Evolutionary conservation across 225 moss, liverwort and hornwort species (phyloP).

Genomic region (Rhytidiadelphus loreus): DNA sequence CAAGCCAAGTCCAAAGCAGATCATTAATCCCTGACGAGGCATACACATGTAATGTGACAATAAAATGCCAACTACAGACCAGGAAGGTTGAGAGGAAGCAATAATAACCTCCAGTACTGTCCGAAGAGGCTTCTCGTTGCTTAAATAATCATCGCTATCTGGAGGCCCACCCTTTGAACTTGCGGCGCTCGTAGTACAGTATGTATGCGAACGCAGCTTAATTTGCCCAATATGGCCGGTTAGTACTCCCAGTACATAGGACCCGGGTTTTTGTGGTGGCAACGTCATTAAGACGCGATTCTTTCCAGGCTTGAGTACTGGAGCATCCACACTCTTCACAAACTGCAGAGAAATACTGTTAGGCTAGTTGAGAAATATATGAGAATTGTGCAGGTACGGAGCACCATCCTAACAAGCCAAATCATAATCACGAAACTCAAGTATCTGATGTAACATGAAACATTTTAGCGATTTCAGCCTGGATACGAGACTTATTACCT

Average conservation of each 20-base stretch:
- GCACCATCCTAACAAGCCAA: neutral
- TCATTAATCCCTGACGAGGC: neutral
- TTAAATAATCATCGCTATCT: slow-evolving; percentile 88
- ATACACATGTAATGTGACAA: neutral
- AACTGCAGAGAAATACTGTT: slow-evolving; percentile 40
- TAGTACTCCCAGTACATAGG: slow-evolving; percentile 84
- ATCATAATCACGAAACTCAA: neutral
- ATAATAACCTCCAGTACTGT: slow-evolving; percentile 76
- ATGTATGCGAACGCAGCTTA: slow-evolving; percentile 80
- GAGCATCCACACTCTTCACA: slow-evolving; percentile 80
- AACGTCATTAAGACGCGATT: slow-evolving; percentile 69
- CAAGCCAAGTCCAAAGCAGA: neutral
- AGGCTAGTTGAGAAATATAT: neutral
- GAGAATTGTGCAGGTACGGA: neutral
- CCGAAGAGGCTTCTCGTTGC: slow-evolving; percentile 87
- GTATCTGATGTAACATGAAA: neutral
- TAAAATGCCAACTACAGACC: neutral
- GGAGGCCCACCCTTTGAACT: slow-evolving; percentile 97
- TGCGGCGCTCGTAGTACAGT: slow-evolving; percentile 89
- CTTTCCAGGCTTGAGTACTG: slow-evolving; percentile 80
- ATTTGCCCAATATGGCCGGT: slow-evolving; percentile 95
- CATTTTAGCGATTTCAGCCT: neutral
- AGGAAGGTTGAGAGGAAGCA: neutral
- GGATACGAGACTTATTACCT: slow-evolving; percentile 30
- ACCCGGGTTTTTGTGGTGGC: slow-evolving; percentile 84